Conservation (phyloP, 441 rosid species). For the Erysimum pusillum region DNA sequence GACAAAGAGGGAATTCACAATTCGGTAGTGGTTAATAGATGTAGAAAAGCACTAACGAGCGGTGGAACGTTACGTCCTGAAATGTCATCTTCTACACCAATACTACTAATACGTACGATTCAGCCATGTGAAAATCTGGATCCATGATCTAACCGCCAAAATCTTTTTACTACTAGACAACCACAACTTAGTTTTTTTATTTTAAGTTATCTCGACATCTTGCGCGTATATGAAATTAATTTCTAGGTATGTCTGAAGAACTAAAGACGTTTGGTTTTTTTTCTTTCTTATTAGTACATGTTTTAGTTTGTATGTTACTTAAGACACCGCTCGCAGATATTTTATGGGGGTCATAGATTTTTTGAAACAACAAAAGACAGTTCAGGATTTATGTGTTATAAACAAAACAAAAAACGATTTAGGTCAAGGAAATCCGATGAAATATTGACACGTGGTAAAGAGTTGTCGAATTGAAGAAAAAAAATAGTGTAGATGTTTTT, state of each 20-base stretch:
- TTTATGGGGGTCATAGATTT: background rate
- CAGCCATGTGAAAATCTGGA: background rate
- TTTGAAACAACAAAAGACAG: background rate
- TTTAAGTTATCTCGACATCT: background rate
- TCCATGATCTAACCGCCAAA: background rate
- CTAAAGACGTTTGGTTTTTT: background rate
- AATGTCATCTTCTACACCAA: background rate
- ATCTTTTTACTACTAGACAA: background rate
- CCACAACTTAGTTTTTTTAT: background rate
- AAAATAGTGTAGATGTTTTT: conserved; percentile 20
- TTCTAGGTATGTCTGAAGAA: background rate
- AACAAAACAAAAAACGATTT: background rate
- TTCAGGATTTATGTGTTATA: background rate
- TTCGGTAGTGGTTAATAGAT: background rate
- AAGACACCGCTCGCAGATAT: background rate
- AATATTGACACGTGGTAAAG: conserved; percentile 8
- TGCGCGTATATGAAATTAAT: background rate
- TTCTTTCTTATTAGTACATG: background rate
- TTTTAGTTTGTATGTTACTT: background rate
- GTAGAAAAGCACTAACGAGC: background rate
- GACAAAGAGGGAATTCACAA: background rate
- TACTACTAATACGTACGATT: background rate
- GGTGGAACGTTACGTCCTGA: background rate
- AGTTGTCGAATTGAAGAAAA: background rate
- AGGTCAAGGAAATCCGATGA: background rate